Percentiles rank a stretch among this genome's conserved stretches.
Conservation (phyloP, 2,329 filamentous ascomycete genomes). For the Cytospora paraplurivora region DNA sequence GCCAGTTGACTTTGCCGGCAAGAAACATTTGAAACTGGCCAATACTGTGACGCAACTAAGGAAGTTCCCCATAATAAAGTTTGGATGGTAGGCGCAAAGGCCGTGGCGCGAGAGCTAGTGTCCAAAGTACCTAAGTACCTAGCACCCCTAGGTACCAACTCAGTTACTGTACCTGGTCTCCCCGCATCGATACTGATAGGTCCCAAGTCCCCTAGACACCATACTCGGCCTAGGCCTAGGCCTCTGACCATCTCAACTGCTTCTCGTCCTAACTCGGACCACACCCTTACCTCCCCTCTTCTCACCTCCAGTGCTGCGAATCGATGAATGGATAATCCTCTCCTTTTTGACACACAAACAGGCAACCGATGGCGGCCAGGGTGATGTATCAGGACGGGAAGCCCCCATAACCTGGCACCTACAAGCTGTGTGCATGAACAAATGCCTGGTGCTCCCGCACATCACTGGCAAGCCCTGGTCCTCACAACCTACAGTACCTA, state of each 20-base stretch:
- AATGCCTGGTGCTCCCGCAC: background rate
- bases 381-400: background rate
- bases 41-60: background rate
- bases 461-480: background rate
- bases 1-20: conserved; percentile 2
- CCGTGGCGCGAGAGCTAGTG: background rate
- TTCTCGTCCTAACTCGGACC: no score
- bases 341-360: no score
- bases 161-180: background rate
- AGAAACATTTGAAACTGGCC: background rate
- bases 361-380: no score
- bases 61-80: conserved; percentile 13
- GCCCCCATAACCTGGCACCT: background rate
- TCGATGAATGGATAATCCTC: no score
- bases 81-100: conserved; percentile 5
- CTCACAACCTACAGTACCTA: background rate
- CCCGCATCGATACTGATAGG: background rate
- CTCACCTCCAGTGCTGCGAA: no score
- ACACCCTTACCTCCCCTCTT: no score
- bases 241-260: no score
- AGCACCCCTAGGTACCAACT: no score
- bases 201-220: no score
- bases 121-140: background rate
- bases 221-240: no score
- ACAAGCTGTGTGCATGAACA: background rate